A percentile compares a stretch with the other conserved stretches of the same genome.
phyloP scores from a whole-genome alignment of 192 early-diverging fungal genomes.

The Coemansia sp. region DNA sequence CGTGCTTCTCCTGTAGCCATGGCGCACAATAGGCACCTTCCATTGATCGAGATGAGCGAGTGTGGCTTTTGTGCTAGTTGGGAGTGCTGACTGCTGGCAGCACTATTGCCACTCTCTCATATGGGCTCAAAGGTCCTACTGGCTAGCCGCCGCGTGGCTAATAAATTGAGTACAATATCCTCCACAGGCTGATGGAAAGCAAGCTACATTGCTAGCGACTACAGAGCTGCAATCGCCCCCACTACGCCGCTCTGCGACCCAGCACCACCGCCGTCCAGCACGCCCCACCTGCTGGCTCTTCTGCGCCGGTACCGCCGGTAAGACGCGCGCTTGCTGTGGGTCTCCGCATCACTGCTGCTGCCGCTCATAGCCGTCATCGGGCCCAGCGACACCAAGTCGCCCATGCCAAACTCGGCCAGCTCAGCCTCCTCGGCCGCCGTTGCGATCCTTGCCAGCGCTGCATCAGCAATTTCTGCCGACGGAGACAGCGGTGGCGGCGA shows the following conservation, averaged over 20 bases:
- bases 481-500: constrained; percentile 19
- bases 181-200: neutral
- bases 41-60: no score
- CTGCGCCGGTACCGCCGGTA: constrained; percentile 18
- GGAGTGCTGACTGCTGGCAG: no score
- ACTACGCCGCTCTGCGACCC: neutral
- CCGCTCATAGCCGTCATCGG: neutral
- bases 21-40: neutral
- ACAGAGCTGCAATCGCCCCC: neutral
- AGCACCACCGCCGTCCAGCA: neutral
- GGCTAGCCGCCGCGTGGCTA: no score
- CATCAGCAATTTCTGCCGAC: constrained; percentile 13
- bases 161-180: neutral
- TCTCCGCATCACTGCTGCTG: neutral
- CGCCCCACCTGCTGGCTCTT: constrained; percentile 1
- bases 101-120: no score
- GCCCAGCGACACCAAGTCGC: constrained; percentile 46
- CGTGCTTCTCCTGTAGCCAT: no score
- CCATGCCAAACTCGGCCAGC: constrained; percentile 21
- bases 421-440: constrained; percentile 10
- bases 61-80: no score
- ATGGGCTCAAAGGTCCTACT: no score
- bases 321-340: neutral
- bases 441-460: constrained; percentile 7
- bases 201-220: no score